Percentiles rank a stretch among this genome's conserved stretches.
Conservation (phyloP, 805 yeast species). For the Wickerhamiella sorbophila region DNA sequence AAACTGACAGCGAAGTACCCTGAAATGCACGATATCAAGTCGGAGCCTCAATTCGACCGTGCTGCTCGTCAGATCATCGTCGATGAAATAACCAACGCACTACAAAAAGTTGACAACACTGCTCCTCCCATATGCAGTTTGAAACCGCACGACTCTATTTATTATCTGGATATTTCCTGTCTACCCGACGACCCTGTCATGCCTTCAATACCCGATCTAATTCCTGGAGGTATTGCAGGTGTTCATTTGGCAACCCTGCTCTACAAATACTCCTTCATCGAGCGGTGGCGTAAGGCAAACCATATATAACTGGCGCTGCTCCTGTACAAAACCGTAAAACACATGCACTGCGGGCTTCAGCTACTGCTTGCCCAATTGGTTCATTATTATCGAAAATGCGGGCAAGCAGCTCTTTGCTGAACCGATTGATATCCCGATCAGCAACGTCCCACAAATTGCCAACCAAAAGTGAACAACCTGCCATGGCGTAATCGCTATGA, state of each 20-base stretch:
- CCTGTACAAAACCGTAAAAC: slow-evolving; percentile 68
- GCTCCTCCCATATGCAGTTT: background rate
- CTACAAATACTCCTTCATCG: background rate
- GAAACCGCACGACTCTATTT: background rate
- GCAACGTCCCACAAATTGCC: slow-evolving; percentile 96
- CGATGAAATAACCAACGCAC: background rate
- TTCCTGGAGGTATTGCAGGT: background rate
- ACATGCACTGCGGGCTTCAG: slow-evolving; percentile 50
- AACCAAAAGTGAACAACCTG: slow-evolving; percentile 70
- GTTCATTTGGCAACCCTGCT: background rate
- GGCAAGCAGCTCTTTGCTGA: slow-evolving; percentile 45
- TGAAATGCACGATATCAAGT: background rate
- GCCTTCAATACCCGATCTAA: background rate
- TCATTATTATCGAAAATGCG: slow-evolving; percentile 17
- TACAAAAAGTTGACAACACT: background rate
- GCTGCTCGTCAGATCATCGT: background rate
- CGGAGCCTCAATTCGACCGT: background rate
- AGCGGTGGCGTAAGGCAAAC: slow-evolving; percentile 40
- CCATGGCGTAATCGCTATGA: slow-evolving; percentile 55
- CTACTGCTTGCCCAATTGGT: slow-evolving; percentile 35
- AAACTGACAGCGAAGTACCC: background rate
- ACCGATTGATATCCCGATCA: slow-evolving; percentile 82
- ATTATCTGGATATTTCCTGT: background rate
- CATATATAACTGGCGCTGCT: slow-evolving; percentile 84
- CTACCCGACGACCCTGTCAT: background rate